phyloP scores from a whole-genome alignment of 805 yeast genomes.

The Zygoascus ofunaensis region DNA sequence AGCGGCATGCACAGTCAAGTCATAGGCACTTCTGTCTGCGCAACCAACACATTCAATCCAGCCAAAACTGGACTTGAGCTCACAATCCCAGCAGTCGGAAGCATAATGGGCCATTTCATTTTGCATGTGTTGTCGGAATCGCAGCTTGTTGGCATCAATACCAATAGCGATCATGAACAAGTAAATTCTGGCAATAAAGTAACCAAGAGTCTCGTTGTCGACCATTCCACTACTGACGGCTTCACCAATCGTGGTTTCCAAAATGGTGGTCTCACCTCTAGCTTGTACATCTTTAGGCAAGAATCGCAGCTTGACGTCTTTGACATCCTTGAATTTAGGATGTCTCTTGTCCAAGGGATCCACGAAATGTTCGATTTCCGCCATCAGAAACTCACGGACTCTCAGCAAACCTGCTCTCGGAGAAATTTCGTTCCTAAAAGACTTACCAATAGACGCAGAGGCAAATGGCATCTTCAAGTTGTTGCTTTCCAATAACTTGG shows the following conservation, averaged over 20 bases:
- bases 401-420: conserved; percentile 97
- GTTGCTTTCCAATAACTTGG: conserved; percentile 87
- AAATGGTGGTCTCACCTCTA: conserved; percentile 65
- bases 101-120: conserved; percentile 99
- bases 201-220: conserved; percentile 95
- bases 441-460: conserved; percentile 97
- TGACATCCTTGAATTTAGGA: conserved; percentile 66
- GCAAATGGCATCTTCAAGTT: conserved; percentile 98
- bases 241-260: conserved; percentile 68
- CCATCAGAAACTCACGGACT: conserved; percentile 98
- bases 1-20: conserved; percentile 88
- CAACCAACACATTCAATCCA: conserved; percentile 99
- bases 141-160: conserved; percentile 68
- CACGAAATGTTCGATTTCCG: conserved; percentile 97
- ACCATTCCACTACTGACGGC: conserved; percentile 84
- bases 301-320: conserved; percentile 63
- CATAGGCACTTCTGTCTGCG: conserved; percentile 98
- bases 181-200: conserved; percentile 90
- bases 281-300: conserved; percentile 84
- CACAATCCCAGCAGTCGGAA: conserved; percentile 99
- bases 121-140: conserved; percentile 97
- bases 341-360: conserved; percentile 87
- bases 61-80: conserved; percentile 88
- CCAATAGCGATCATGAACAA: conserved; percentile 80
- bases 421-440: conserved; percentile 97